A percentile compares a stretch with the other conserved stretches of the same genome.
phyloP scores from a whole-genome alignment of 805 yeast species.

The Candida silvicultrix region DNA sequence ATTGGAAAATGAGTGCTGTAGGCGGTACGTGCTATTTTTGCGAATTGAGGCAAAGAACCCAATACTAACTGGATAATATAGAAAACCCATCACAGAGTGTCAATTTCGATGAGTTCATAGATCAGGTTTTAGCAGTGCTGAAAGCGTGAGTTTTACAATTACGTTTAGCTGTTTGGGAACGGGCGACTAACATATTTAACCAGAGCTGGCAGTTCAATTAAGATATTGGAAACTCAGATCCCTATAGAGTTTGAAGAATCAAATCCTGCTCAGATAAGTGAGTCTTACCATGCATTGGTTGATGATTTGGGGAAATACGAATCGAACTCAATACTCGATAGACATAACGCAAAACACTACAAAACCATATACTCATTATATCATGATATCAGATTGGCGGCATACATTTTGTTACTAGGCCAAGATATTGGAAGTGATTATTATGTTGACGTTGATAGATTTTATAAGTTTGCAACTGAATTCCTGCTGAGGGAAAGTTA shows the following conservation, averaged over 20 bases:
- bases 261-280: neutral
- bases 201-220: neutral
- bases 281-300: neutral
- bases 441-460: conserved; percentile 52
- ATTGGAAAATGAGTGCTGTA: neutral
- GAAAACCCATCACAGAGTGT: conserved; percentile 4
- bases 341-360: conserved; percentile 35
- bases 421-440: conserved; percentile 40
- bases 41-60: no score
- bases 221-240: neutral
- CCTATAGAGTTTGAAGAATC: conserved; percentile 1
- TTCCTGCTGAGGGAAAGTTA: conserved; percentile 56
- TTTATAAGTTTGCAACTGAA: conserved; percentile 57
- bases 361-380: conserved; percentile 43
- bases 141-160: conserved; percentile 5
- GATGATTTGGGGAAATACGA: conserved; percentile 3
- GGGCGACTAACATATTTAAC: no score
- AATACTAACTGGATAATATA: neutral
- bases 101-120: conserved; percentile 6
- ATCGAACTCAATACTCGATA: conserved; percentile 36
- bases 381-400: conserved; percentile 61
- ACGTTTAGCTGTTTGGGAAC: no score
- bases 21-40: no score
- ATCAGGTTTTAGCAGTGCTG: conserved; percentile 2
- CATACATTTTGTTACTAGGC: conserved; percentile 40